Evolutionary conservation across 2,329 filamentous ascomycete species (phyloP), one percentile per base, ranked within the genome.

Genomic region (Ceratocystis huliohia): DNA sequence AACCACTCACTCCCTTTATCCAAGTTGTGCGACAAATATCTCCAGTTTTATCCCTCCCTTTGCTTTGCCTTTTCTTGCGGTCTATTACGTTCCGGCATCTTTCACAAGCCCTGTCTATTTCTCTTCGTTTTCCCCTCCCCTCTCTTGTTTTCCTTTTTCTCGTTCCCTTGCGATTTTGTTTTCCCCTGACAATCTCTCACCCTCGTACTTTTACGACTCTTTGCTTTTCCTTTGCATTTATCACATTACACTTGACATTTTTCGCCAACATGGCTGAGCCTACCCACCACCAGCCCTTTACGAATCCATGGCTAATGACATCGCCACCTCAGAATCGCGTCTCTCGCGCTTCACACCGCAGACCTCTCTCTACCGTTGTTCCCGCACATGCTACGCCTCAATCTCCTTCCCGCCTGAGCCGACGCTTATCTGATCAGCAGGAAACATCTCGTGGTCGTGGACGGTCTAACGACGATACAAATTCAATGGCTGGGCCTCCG

Each of bases 401-500:
- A 5, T 83, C 82, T 1, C 82, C 82, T 59, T 79, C 82, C 17
- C 77, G 76, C 61, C 69, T 82, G 30, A 74, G 75, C 66, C 80
- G 82, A 46, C 81, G 83, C 28, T 75, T 84, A 48, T 85, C 83
- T 1, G 83, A 85, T 65, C 81, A 82, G 70, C 79, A 81, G 69
- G 81, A 83, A 48, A 77, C 75, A 13, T 74, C 74, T 69, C 72
- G 70, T 44, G 69, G 70, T 64, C 76, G 69, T 5, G 61, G 57
- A 5, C 62, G 64, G n/a, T 50, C 30, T 73, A 78, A 70, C 70
- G 74, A 70, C 74, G 79, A 73, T 70, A 78, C 82, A n/a, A 78
- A 80, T 8, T 76, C 78, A 68, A 72, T 75, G 6, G 70, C 72
- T 17, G 77, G 78, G 50, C 75, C 71, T 61, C 72, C 77, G 13